Base-by-base conservation (phyloP, 331 rosid species). In the Cydonia oblonga region DNA sequence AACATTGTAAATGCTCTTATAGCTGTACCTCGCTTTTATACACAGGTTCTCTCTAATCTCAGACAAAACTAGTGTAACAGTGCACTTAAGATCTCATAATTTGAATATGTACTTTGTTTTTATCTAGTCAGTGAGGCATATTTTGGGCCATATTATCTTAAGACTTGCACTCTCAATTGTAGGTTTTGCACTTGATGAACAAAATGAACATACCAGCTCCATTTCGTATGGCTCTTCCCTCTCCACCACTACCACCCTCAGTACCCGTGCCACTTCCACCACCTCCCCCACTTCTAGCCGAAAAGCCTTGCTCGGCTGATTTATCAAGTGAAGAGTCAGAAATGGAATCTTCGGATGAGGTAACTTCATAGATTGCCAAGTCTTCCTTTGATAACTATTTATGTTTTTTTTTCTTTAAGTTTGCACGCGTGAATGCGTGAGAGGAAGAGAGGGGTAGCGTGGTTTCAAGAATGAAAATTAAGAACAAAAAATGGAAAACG, bases 181-280 rank as follows among this genome's bases (percentile, higher is more conserved):
- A 93, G 98, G 98, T 93, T 78, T 84, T 93, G 69, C 98, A 93
- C 83, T 82, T 93, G 80, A 93, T 93, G 98, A 93, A 93, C 86
- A 93, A 93, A 87, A 91, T 93, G 98, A 93, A 89, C 80, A 91
- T 93, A 74, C 98, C 98, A 18, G 90, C 98, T 76, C 98, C 98
- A 29, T 93, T 93, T 84, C 90, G 96, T 15, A 87, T 91, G 91
- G 97, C 96, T 71, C 87, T 93, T 75, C 98, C 97, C 61, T 87
- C 95, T 68, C 98, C 98, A 60, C 98, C 98, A 28, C 85, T 93
- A 49, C 98, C 98, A 74, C 90, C 95, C 32, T 81, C 82, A 71
- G 86, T 62, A 51, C 91, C 92, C 29, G 82, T 78, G 56, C 88
- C 86, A 6, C 80, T 81, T 3, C 79, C 81, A 9, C 90, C 91